Conservation (phyloP, 148 eudicot genomes). For the Salicornia ramosissima region DNA sequence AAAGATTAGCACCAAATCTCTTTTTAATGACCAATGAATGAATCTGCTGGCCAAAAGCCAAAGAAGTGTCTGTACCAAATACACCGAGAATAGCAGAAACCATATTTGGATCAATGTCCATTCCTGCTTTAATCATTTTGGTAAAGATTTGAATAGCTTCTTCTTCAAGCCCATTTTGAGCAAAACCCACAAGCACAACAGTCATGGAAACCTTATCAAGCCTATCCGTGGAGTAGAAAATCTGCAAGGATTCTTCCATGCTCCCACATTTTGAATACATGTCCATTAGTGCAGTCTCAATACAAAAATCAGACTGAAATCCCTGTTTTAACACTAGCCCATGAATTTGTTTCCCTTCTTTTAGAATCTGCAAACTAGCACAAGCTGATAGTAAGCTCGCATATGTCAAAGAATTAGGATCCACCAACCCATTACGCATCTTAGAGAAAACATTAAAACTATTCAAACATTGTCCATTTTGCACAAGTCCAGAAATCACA, state of each 20-base stretch:
- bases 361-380: slow-evolving; percentile 60
- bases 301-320: slow-evolving; percentile 50
- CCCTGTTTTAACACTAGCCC: slow-evolving; percentile 60
- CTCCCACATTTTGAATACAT: slow-evolving; percentile 82
- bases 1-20: slow-evolving; percentile 41
- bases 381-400: slow-evolving; percentile 65
- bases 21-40: slow-evolving; percentile 61
- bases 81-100: slow-evolving; percentile 80
- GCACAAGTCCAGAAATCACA: slow-evolving; percentile 63
- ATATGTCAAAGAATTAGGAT: slow-evolving; percentile 65
- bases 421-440: slow-evolving; percentile 48
- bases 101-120: slow-evolving; percentile 62
- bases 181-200: slow-evolving; percentile 64
- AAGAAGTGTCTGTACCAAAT: slow-evolving; percentile 60
- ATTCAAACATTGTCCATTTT: slow-evolving; percentile 44
- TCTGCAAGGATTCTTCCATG: slow-evolving; percentile 51
- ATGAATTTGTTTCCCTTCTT: slow-evolving; percentile 64
- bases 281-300: slow-evolving; percentile 90
- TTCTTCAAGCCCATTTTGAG: slow-evolving; percentile 74
- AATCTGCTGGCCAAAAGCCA: slow-evolving; percentile 64
- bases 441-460: slow-evolving; percentile 50
- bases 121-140: slow-evolving; percentile 52
- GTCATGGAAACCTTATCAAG: slow-evolving; percentile 74
- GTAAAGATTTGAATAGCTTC: slow-evolving; percentile 61
- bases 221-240: slow-evolving; percentile 55